Evolutionary conservation across 1,284 basidiomycete genomes (phyloP).

Genomic region (Veloboletus limbatus): DNA sequence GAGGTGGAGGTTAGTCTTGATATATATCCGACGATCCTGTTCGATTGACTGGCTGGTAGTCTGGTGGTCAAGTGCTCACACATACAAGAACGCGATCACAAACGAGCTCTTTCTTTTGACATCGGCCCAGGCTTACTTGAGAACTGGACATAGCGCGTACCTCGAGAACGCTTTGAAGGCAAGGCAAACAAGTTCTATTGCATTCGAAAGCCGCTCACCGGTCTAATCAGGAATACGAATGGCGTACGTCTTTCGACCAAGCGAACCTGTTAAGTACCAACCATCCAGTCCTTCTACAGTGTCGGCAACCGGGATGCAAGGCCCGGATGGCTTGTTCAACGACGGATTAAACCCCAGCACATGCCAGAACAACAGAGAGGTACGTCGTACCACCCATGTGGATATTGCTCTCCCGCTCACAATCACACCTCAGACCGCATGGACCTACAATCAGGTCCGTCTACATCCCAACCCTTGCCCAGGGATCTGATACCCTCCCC

Average conservation of each 20-base stretch:
- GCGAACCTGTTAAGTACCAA: neutral
- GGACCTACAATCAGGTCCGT: constrained; percentile 54
- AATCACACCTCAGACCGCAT: constrained; percentile 40
- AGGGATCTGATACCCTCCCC: neutral
- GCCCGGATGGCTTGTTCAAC: constrained; percentile 47
- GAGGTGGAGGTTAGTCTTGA: constrained; percentile 20
- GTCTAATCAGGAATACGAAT: constrained; percentile 42
- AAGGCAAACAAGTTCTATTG: neutral
- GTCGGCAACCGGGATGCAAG: constrained; percentile 46
- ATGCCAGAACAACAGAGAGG: constrained; percentile 49
- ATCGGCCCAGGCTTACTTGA: constrained; percentile 46
- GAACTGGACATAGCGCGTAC: constrained; percentile 38
- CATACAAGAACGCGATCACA: constrained; percentile 58
- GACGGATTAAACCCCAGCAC: constrained; percentile 42
- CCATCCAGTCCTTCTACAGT: constrained; percentile 34
- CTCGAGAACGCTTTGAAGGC: constrained; percentile 48
- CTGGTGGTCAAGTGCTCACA: constrained; percentile 54
- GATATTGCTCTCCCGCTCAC: constrained; percentile 1
- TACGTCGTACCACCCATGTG: constrained; percentile 14
- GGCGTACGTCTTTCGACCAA: constrained; percentile 39
- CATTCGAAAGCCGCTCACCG: neutral
- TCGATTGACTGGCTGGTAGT: constrained; percentile 31
- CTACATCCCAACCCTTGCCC: too few species aligned
- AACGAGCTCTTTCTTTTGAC: constrained; percentile 52
- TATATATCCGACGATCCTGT: constrained; percentile 3